These are phyloP conservation scores for Penstemon newberryi DNA, from an alignment of 257 asterid species.

Conservation along the genomic window DNA sequence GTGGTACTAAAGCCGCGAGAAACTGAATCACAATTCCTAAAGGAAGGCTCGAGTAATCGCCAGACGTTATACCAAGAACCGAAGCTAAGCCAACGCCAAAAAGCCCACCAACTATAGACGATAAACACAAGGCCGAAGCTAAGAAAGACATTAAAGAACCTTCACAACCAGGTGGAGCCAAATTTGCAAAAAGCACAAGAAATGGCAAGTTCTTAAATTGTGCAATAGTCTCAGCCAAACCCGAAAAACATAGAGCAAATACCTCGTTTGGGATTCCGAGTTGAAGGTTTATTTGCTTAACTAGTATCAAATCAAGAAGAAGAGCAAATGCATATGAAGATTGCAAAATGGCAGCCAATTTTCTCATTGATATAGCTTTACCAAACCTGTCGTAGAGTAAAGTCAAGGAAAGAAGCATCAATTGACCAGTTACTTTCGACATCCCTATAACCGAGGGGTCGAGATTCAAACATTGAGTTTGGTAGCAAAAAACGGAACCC, in stretches of 20 bases:
- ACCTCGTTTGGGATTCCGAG: constrained; percentile 73
- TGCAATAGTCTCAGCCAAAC: constrained; percentile 75
- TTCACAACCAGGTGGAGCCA: constrained; percentile 80
- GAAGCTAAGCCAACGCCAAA: constrained; percentile 72
- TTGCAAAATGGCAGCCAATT: constrained; percentile 49
- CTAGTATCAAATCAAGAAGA: constrained; percentile 71
- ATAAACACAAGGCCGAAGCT: constrained; percentile 69
- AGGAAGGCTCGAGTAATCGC: constrained; percentile 66
- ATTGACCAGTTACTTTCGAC: constrained; percentile 84
- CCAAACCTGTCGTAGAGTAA: constrained; percentile 60
- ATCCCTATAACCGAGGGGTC: constrained; percentile 69
- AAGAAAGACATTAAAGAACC: constrained; percentile 78
- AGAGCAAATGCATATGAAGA: constrained; percentile 59
- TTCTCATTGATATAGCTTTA: constrained; percentile 54
- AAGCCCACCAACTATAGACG: constrained; percentile 66
- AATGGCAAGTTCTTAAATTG: constrained; percentile 84
- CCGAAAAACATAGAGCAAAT: constrained; percentile 74
- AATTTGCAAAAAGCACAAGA: constrained; percentile 63
- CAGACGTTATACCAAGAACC: constrained; percentile 57
- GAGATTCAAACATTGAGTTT: constrained; percentile 70
- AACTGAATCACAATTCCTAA: constrained; percentile 68
- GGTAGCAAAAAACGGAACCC: constrained; percentile 87
- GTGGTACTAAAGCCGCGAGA: constrained; percentile 65
- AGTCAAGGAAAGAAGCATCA: constrained; percentile 61
- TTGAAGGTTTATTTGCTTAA: constrained; percentile 58